These are phyloP conservation scores for Arctium lappa DNA, from an alignment of 129 eudicot genomes.

Conservation along the genomic window DNA sequence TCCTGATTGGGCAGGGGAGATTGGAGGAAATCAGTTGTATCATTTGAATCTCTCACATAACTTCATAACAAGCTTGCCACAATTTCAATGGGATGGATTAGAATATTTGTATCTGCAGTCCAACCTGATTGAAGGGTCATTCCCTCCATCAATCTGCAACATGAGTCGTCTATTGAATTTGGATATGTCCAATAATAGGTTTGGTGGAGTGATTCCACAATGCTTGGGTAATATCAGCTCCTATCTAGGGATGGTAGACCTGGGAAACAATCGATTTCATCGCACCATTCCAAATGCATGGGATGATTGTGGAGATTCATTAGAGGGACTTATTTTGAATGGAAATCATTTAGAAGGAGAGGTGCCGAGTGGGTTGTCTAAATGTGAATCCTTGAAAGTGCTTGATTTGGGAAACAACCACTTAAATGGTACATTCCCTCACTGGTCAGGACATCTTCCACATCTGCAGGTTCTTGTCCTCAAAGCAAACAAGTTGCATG, in stretches of 20 bases:
- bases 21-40: neutral
- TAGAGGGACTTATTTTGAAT: slow-evolving; percentile 17
- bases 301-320: neutral
- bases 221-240: slow-evolving; percentile 21
- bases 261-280: slow-evolving; percentile 17
- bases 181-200: slow-evolving; percentile 26
- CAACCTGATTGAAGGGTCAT: slow-evolving; percentile 20
- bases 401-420: slow-evolving; percentile 38
- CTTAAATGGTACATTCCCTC: slow-evolving; percentile 31
- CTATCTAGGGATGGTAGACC: neutral
- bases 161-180: neutral
- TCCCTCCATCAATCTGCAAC: slow-evolving; percentile 31
- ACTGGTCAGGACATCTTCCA: slow-evolving; percentile 24
- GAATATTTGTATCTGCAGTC: neutral
- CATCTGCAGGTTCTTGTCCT: slow-evolving; percentile 29
- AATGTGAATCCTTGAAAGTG: slow-evolving; percentile 25
- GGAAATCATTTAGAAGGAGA: slow-evolving; percentile 34
- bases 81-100: neutral
- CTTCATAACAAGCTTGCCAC: neutral
- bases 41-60: slow-evolving; percentile 25
- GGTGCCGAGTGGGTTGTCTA: slow-evolving; percentile 25
- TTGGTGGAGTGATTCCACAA: slow-evolving; percentile 27
- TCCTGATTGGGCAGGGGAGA: slow-evolving; percentile 7
- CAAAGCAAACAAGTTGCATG: slow-evolving; percentile 33
- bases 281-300: slow-evolving; percentile 27